phyloP scores from a whole-genome alignment of 2,329 filamentous ascomycete genomes.

The Nigrospora oryzae region DNA sequence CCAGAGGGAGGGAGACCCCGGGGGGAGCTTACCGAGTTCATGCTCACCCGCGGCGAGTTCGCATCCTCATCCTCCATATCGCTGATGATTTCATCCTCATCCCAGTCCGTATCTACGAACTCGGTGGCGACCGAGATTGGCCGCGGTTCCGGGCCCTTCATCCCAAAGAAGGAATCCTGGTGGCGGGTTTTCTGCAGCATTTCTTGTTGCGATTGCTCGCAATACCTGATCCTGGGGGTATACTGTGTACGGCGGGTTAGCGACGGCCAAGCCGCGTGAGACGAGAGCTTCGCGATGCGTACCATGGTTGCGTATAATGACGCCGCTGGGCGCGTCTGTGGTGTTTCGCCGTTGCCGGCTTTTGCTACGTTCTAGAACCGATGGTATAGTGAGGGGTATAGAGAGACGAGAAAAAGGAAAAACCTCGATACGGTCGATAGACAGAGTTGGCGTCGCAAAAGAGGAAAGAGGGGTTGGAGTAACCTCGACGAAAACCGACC shows the following conservation, averaged over 20 bases:
- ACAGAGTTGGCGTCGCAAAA: conserved; percentile 21
- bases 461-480: conserved; percentile 14
- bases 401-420: conserved; percentile 18
- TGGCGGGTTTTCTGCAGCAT: conserved; percentile 42
- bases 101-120: conserved; percentile 68
- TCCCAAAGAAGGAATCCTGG: conserved; percentile 53
- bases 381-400: conserved; percentile 17
- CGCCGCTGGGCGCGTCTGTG: conserved; percentile 12
- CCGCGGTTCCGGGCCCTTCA: conserved; percentile 44
- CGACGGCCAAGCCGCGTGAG: neutral
- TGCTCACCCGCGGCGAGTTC: conserved; percentile 57
- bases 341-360: conserved; percentile 23
- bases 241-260: conserved; percentile 10
- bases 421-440: conserved; percentile 14
- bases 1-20: no score
- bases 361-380: conserved; percentile 15
- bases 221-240: conserved; percentile 14
- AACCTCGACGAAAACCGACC: conserved; percentile 15
- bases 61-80: conserved; percentile 47
- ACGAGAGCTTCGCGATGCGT: neutral
- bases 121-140: conserved; percentile 67
- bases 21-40: conserved; percentile 58
- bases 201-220: conserved; percentile 31
- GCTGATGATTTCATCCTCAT: conserved; percentile 54
- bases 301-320: conserved; percentile 11